Base-by-base conservation (phyloP, 2,329 filamentous ascomycete species). In the Hysterium pulicare region DNA sequence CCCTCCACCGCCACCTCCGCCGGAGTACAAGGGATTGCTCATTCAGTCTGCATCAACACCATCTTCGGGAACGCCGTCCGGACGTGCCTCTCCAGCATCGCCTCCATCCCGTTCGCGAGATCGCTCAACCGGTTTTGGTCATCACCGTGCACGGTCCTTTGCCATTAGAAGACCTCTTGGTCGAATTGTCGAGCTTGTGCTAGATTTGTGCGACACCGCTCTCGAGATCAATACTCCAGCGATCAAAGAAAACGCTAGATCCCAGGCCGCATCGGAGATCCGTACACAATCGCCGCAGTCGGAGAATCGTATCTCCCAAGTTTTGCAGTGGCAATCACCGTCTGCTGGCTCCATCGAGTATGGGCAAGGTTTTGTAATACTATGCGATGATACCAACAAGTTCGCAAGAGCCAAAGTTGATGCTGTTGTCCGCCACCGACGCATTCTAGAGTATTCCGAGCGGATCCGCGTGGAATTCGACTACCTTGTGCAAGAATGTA, bases 261-360 rank as follows among this genome's bases (percentile, higher is more conserved):
- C 80, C 2, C 80, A 84, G 51, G 76, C 79, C 30, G 69, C 71
- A 6, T 84, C 86, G 37, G 90, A 95, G 49, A 83, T 97, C 49
- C 83, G 91, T 35, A 95, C 91, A 0, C 87, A 96, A 61, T 98
- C 93, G 4, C 93, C 93, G 0, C 88, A 96, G 60, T 98, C 94
- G 0, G 93, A 98, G 63, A 93, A 88, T 33, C 84, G 91, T 23
- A 94, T 97, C 54, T 87, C 87, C 1, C 93, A 98, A 66, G 90
- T 98, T 5, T 67, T 94, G 53, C 90, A 96, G 63, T 98, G 94
- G 93, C 90, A 95, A 59, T 95, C 91, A 4, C 93, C 93, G 1
- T 90, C 88, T 56, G 86, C 85, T 38, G 91, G 91, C 58, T 93
- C 90, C 0, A 71, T 95, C 13, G 93, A 98, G 49, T 90, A 96